Evolutionary conservation across 129 eudicot species (phyloP), one percentile per base, ranked within the genome.

Genomic region (Mikania micrantha): DNA sequence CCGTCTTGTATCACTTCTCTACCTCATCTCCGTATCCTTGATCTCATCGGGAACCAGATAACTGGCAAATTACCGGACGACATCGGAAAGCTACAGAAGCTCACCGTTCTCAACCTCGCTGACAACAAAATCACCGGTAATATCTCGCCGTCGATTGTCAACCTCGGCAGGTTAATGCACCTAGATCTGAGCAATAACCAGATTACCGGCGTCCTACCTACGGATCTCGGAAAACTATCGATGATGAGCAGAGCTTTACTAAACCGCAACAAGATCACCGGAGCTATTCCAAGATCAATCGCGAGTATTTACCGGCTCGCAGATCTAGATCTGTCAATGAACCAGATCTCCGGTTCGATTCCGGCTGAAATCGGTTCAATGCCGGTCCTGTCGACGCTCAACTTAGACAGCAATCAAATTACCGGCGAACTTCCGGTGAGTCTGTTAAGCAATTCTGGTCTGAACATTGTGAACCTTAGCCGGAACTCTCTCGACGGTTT

Each of bases 221-320:
- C 77, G 3, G 97, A 91, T 27, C 21, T 87, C 27, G 94, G 97
- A 9, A 81, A 81, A 21, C 66, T 91, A 20, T 66, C 79, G 10
- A 91, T 83, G 95, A 77, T 91, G 90, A 91, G 95, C 80, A 85
- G 97, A 64, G 87, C 87, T n/a, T 48, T 91, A 21, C 69, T 87
- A 19, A 79, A 71, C 67, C 60, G 79, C 3, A 91, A 91, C 74
- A 81, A 77, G 20, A 79, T 91, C 15, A 73, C 90, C 20, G 97
- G 97, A 0, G 47, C 88, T 7, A 83, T 91, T 45, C 97, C 97
- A 10, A 40, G 45, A 27, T 91, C 97, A 3, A 9, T 90, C 9
- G 27, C 87, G 15, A 57, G 57, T 1, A 87, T 87, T 4, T 47
- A 72, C 65, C 74, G 94, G 27, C 85, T 91, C 9, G 94, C 95